Evolutionary conservation across 352 stramenopile species (phyloP).

Genomic region (Stramenopiles sp.): DNA sequence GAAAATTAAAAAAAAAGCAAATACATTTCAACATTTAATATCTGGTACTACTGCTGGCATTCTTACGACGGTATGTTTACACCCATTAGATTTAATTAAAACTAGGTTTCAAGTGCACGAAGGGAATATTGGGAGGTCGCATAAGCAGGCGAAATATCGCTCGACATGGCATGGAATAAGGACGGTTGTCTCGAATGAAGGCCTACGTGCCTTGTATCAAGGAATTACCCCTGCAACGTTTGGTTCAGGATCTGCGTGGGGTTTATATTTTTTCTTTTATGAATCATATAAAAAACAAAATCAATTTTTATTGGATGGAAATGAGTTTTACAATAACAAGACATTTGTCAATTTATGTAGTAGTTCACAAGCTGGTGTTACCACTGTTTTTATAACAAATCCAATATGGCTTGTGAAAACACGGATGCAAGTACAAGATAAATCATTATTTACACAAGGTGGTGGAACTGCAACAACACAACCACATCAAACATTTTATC

Average conservation of each 20-base stretch:
- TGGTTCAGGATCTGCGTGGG: conserved; percentile 81
- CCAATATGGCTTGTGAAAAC: conserved; percentile 96
- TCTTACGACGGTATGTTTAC: too few relatives aligned
- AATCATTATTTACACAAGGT: conserved; percentile 34
- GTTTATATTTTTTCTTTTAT: conserved; percentile 95
- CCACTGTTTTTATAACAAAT: conserved; percentile 90
- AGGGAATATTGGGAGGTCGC: too few relatives aligned
- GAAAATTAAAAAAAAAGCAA: too few relatives aligned
- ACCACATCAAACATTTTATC: conserved; percentile 17
- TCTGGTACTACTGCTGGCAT: too few relatives aligned
- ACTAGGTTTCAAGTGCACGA: conserved; percentile 88
- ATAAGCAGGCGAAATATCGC: too few relatives aligned
- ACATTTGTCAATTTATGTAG: too few relatives aligned
- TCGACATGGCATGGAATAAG: conserved; percentile 18
- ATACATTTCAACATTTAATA: too few relatives aligned
- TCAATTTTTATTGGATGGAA: too few relatives aligned
- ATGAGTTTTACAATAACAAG: too few relatives aligned
- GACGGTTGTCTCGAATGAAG: conserved; percentile 41
- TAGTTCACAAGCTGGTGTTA: conserved; percentile 37
- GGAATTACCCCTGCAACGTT: conserved; percentile 83
- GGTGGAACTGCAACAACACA: conserved; percentile 27
- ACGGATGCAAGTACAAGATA: conserved; percentile 76
- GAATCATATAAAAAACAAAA: conserved; percentile 76
- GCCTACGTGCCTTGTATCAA: conserved; percentile 62
- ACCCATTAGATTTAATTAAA: conserved; percentile 92